Evolutionary conservation across 2,329 filamentous ascomycete species (phyloP).

Genomic region (Colletotrichum sp.): DNA sequence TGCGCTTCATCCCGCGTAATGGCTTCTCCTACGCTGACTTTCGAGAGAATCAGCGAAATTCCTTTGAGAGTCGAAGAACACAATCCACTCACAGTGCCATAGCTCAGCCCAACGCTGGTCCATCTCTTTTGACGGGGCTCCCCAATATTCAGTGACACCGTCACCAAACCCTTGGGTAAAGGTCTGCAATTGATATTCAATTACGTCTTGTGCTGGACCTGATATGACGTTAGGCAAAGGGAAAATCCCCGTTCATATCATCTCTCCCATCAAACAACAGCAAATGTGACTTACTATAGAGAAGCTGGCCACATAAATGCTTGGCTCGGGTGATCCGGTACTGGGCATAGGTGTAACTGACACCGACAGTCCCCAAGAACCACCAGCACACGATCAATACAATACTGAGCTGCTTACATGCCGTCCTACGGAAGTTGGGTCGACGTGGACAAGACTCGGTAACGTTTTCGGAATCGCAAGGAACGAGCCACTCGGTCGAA

Average conservation of each 20-base stretch:
- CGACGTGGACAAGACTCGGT: neutral
- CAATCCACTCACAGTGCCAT: neutral
- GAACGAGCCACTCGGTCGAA: neutral
- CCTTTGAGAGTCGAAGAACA: neutral
- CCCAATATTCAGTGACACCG: neutral
- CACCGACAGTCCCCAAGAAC: neutral
- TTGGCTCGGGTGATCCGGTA: neutral
- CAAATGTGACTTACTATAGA: neutral
- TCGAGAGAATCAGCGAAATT: neutral
- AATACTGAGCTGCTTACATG: neutral
- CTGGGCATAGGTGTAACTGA: neutral
- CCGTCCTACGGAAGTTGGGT: neutral
- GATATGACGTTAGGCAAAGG: neutral
- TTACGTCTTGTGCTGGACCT: neutral
- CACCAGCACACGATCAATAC: neutral
- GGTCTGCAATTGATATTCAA: neutral
- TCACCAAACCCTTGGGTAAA: neutral
- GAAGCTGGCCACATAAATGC: neutral
- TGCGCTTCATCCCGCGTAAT: neutral
- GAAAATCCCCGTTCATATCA: no score
- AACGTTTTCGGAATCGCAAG: neutral
- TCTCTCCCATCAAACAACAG: neutral
- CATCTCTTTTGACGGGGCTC: neutral
- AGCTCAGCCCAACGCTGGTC: neutral
- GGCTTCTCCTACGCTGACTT: neutral